Evolutionary conservation across 352 stramenopile genomes (phyloP).

Genomic region (Discostella stelligera): DNA sequence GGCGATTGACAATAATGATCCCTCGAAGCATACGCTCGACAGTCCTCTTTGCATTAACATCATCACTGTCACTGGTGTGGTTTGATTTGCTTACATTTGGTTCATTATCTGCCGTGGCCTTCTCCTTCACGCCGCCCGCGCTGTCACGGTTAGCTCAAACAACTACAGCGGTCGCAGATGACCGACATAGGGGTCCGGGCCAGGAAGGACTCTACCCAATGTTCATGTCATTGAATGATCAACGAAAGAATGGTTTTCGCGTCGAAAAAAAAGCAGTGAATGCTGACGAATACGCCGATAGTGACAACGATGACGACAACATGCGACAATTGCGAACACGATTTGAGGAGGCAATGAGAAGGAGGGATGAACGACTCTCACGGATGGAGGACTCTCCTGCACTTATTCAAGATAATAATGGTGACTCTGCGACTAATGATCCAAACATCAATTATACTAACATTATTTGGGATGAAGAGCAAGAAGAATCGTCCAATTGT

Average conservation of each 20-base stretch:
- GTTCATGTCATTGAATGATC: neutral
- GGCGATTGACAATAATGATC: neutral
- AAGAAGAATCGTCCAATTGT: neutral
- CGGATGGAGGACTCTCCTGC: neutral
- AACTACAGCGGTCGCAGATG: neutral
- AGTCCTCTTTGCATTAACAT: neutral
- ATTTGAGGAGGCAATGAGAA: slow-evolving; percentile 44
- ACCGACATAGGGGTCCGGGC: neutral
- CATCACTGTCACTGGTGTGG: neutral
- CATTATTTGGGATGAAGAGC: neutral
- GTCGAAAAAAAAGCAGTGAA: no score
- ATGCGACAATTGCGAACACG: slow-evolving; percentile 35
- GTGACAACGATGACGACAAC: neutral
- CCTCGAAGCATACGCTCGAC: neutral
- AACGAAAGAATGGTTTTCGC: neutral
- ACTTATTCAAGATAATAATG: neutral
- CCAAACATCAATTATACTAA: neutral
- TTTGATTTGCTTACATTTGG: neutral
- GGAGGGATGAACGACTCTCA: slow-evolving; percentile 25
- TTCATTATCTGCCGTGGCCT: neutral
- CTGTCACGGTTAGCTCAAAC: neutral
- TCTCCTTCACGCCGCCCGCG: neutral
- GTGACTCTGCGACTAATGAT: neutral
- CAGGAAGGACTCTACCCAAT: neutral
- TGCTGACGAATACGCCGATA: neutral